Percentiles rank a stretch among this genome's conserved stretches.
These are phyloP conservation scores for Aristolochia californica DNA, from an alignment of 164 flowering plant genomes.

Conservation along the genomic window DNA sequence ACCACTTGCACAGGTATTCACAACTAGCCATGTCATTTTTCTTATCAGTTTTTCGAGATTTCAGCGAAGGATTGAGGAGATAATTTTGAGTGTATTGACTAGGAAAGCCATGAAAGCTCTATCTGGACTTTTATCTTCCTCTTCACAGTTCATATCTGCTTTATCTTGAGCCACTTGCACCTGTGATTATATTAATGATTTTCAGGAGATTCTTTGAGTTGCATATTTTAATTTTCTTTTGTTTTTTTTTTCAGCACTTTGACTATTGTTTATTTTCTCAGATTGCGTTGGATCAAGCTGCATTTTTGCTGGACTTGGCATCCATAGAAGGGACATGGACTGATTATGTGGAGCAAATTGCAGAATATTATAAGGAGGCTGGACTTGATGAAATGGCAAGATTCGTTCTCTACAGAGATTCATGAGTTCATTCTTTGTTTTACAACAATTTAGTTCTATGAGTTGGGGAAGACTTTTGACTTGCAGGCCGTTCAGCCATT, in stretches of 20 bases:
- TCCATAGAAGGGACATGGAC: constrained; percentile 84
- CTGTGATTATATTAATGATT: no score
- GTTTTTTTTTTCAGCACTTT: neutral
- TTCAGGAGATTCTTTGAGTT: no score
- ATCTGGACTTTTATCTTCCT: no score
- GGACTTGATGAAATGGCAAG: constrained; percentile 60
- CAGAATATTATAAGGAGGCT: constrained; percentile 63
- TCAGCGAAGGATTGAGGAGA: no score
- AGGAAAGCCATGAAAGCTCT: no score
- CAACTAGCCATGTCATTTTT: no score
- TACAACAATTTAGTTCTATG: constrained; percentile 23
- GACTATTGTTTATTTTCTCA: constrained; percentile 13
- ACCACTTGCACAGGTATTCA: constrained; percentile 61
- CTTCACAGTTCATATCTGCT: no score
- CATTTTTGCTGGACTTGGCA: constrained; percentile 80
- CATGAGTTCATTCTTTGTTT: constrained; percentile 28
- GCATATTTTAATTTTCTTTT: neutral
- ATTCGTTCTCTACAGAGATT: constrained; percentile 54
- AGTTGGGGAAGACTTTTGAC: no score
- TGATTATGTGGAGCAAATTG: constrained; percentile 53
- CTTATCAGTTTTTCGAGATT: no score
- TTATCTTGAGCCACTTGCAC: no score
- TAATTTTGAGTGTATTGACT: no score
- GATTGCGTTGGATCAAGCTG: constrained; percentile 90
- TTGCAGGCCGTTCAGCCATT: no score